Evolutionary conservation across 208 protist genomes (phyloP).

Genomic region (Trypanosoma lewisi): DNA sequence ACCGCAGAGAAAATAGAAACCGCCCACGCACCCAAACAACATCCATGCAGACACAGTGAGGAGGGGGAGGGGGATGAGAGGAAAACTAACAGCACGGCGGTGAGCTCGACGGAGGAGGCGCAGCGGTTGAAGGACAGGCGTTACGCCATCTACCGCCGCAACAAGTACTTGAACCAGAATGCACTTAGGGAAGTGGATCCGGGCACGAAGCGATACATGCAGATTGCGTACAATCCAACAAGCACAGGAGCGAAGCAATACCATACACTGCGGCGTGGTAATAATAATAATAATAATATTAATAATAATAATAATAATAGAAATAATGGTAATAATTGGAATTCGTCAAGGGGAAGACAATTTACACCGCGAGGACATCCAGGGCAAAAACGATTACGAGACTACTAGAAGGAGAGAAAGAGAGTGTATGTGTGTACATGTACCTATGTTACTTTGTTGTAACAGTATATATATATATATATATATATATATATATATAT

Average conservation of each 20-base stretch:
- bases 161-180: constrained; percentile 53
- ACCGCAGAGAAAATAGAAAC: not conserved
- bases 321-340: not conserved
- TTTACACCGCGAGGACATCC: constrained; percentile 3
- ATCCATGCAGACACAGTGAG: too few species aligned
- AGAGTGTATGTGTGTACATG: too few species aligned
- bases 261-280: constrained; percentile 1
- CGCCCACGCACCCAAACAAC: not conserved
- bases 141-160: constrained; percentile 34
- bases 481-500: too few species aligned
- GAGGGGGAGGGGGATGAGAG: not conserved
- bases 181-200: constrained; percentile 77
- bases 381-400: constrained; percentile 1
- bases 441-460: too few species aligned
- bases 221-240: constrained; percentile 41
- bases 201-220: constrained; percentile 50
- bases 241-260: constrained; percentile 19
- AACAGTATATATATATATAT: not conserved
- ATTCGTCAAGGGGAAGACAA: not conserved
- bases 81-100: constrained; percentile 16
- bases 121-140: constrained; percentile 21
- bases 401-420: not conserved
- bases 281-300: not conserved
- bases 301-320: constrained; percentile 9
- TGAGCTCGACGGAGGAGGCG: constrained; percentile 24